These are phyloP conservation scores for Leccinum griseonigrum DNA, from an alignment of 1,284 basidiomycete species.

Conservation along the genomic window DNA sequence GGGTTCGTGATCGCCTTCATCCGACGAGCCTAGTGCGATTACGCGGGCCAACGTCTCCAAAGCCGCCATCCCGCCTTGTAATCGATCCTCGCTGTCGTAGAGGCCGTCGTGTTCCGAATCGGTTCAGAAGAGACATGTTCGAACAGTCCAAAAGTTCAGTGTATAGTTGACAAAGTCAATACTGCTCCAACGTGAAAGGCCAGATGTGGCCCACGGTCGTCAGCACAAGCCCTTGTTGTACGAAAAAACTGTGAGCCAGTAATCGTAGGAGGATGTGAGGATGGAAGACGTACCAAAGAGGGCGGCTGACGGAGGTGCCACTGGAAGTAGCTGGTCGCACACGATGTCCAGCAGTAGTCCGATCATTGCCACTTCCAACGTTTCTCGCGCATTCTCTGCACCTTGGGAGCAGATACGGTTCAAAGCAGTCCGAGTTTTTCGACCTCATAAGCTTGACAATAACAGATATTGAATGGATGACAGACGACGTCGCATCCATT, in stretches of 20 bases:
- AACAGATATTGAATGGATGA: conserved; percentile 86
- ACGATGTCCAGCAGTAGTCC: conserved; percentile 84
- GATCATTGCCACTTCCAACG: conserved; percentile 81
- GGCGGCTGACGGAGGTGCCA: conserved; percentile 70
- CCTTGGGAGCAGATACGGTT: conserved; percentile 89
- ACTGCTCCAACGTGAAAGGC: conserved; percentile 93
- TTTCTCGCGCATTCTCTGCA: conserved; percentile 62
- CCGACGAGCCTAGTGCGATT: conserved; percentile 59
- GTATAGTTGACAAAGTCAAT: conserved; percentile 94
- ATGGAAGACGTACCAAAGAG: conserved; percentile 58
- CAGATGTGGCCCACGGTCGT: conserved; percentile 70
- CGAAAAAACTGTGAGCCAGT: conserved; percentile 5
- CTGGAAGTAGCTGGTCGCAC: conserved; percentile 75
- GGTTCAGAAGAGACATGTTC: conserved; percentile 96
- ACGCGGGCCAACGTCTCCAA: conserved; percentile 83
- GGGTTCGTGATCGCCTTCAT: conserved; percentile 51
- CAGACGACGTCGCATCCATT: conserved; percentile 78
- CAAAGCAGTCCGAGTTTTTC: conserved; percentile 99
- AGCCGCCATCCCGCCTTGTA: conserved; percentile 78
- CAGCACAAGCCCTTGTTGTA: conserved; percentile 59
- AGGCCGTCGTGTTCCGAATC: conserved; percentile 66
- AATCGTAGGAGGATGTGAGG: conserved; percentile 5
- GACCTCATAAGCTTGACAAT: conserved; percentile 96
- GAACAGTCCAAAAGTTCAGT: conserved; percentile 97
- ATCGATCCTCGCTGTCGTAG: conserved; percentile 78